Base-by-base conservation (phyloP, 2,329 filamentous ascomycete species). In the Fusarium tjaetaba region DNA sequence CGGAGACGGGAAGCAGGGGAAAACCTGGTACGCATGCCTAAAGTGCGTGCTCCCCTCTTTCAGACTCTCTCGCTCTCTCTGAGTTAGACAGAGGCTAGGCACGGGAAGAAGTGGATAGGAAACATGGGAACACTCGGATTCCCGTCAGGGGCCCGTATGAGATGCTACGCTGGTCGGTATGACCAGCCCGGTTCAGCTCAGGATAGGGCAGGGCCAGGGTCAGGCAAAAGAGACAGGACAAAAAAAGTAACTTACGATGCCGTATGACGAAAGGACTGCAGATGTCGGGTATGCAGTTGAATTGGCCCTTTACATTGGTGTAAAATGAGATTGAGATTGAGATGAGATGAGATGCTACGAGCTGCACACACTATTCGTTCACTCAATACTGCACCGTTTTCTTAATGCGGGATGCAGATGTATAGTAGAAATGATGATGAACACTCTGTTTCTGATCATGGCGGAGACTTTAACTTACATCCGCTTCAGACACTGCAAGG, bases 41-140 rank as follows among this genome's bases (percentile, higher is more conserved):
- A 69, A 55, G 43, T 55, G 57, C 43, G 48, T 55, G 57, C 43
- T 48, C 43, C 53, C 20, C 38, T 57, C 34, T 53, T 26, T 28
- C 51, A 51, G 28, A 26, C 34, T 32, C 34, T 28, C 51, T 55
- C 15, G 5, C 24, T 28, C 49, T 52, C 18, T 53, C 48, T 20
- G 48, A 41, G 24, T 68, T 26, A 57, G 51, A 68, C 53, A 63
- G 38, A 45, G 45, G 39, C 56, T 56, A 60, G 58, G 63, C 59
- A 70, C 61, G 71, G 73, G 69, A 74, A 69, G 69, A 74, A 71
- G 75, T 77, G 75, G 75, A 63, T 73, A 75, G 70, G 49, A 55
- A 55, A 45, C 51, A 46, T 48, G 52, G 34, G n/a, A 59, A 36
- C 28, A 68, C 38, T 59, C 22, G 48, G 65, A 39, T 30, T 48